These are phyloP conservation scores for Agastache rugosa DNA, from an alignment of 257 asterid species.

Conservation along the genomic window DNA sequence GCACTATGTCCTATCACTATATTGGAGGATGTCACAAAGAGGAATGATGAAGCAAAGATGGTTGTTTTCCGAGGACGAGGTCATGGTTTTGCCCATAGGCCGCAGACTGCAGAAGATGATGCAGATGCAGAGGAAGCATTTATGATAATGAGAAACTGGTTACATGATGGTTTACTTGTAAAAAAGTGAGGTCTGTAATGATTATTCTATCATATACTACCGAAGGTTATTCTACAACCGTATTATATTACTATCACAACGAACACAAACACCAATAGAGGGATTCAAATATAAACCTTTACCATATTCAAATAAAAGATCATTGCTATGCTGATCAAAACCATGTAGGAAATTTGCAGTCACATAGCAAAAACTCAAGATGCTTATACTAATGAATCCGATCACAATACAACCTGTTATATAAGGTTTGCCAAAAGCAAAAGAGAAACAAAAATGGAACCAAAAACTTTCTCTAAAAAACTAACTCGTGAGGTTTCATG, in stretches of 20 bases:
- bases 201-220: not conserved
- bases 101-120: slow-evolving; percentile 77
- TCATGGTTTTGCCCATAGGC: slow-evolving; percentile 78
- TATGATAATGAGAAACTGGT: slow-evolving; percentile 70
- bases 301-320: slow-evolving; percentile 3
- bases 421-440: not conserved
- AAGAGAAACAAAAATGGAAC: slow-evolving; percentile 23
- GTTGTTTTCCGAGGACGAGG: slow-evolving; percentile 58
- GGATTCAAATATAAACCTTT: not conserved
- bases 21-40: slow-evolving; percentile 50
- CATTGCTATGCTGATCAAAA: not conserved
- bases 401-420: slow-evolving; percentile 11
- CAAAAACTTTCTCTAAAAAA: slow-evolving; percentile 39
- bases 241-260: not conserved
- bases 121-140: slow-evolving; percentile 84
- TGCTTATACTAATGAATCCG: slow-evolving; percentile 18
- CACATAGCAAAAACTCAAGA: slow-evolving; percentile 21
- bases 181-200: slow-evolving; percentile 35
- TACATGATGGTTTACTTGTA: slow-evolving; percentile 57
- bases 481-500: slow-evolving; percentile 71
- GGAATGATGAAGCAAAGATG: slow-evolving; percentile 46
- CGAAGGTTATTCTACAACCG: not conserved
- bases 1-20: slow-evolving; percentile 55
- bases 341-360: slow-evolving; percentile 6
- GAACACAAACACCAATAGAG: not conserved